Base-by-base conservation (phyloP, 192 early-diverging fungal species). In the Phycomyces nitens region DNA sequence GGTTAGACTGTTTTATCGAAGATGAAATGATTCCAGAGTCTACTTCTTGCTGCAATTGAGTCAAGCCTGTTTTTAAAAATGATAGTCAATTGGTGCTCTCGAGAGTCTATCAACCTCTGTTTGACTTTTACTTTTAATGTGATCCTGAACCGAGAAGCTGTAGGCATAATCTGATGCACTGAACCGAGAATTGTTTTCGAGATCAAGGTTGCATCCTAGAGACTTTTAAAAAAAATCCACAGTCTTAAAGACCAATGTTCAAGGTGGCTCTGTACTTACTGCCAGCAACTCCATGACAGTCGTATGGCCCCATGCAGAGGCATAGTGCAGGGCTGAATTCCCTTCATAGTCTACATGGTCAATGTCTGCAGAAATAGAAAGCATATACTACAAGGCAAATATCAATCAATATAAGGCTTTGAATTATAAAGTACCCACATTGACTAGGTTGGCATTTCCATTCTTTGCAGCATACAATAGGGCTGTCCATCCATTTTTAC, bases 301-400 rank as follows among this genome's bases (percentile, higher is more conserved):
- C 3, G 58, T 58, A 64, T 70, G 68, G 0, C 74, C 74, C 74
- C 74, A 76, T 0, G 69, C 74, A 1, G 69, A 60, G 18, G 74
- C 74, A 65, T 76, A 60, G 58, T 76, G 74, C 6, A 76, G 40
- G 1, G 74, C 74, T 16, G 74, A 70, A 44, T 76, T 76, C 20
- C 74, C 74, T 16, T 76, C 74, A 41, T 76, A 65, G 39, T 76
- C 74, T n/a, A 64, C 59, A 55, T 76, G 74, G 42, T 76, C 74
- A 18, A 76, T 63, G 24, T 76, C 74, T 0, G 69, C 68, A 15
- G 68, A 70, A 6, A 70, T 64, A 18, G 64, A 62, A 10, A 71
- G 44, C 23, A 76, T 49, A 43, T 63, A 68, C 74, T 76, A 58
- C 0, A 5, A 54, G 20, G 43, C 14, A 34, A 18, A n/a, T 43